Percentiles rank a stretch among this genome's conserved stretches.
Evolutionary conservation across 169 alveolate genomes (phyloP).

Genomic region (Theileria luwenshuni): DNA sequence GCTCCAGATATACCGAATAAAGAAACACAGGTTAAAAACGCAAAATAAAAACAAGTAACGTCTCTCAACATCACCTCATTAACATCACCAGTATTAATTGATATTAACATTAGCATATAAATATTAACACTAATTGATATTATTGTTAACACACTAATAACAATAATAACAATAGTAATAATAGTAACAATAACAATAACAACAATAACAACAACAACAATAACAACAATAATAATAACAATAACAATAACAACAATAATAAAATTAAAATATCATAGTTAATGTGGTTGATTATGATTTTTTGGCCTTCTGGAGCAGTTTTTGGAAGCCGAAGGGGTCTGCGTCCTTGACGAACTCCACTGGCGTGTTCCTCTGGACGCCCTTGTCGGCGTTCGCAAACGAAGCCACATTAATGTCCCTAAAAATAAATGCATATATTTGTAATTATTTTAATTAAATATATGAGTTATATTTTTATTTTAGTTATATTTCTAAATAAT

Average conservation of each 20-base stretch:
- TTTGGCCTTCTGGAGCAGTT: slow-evolving; percentile 82
- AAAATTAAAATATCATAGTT: no score
- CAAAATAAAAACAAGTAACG: neutral
- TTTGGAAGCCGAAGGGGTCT: slow-evolving; percentile 88
- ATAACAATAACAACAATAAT: no score
- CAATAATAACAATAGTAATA: no score
- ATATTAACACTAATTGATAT: no score
- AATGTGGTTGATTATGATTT: slow-evolving; percentile 55
- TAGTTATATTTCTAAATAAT: no score
- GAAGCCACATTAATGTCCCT: slow-evolving; percentile 72
- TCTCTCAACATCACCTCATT: no score
- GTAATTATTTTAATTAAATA: slow-evolving; percentile 29
- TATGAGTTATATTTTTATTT: slow-evolving; percentile 45
- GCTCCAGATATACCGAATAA: neutral
- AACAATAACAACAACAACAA: no score
- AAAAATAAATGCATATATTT: slow-evolving; percentile 44
- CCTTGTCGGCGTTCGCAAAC: slow-evolving; percentile 75
- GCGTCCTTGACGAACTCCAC: slow-evolving; percentile 85
- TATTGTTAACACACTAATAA: no score
- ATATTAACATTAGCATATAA: no score
- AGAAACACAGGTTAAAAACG: neutral
- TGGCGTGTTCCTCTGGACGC: slow-evolving; percentile 79
- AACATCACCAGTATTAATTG: no score
- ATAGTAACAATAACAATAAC: no score
- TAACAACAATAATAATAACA: no score